Percentiles rank a stretch among this genome's conserved stretches.
Evolutionary conservation across 176 grass and related monocot genomes (phyloP).

Genomic region (maize (Zea mays)): DNA sequence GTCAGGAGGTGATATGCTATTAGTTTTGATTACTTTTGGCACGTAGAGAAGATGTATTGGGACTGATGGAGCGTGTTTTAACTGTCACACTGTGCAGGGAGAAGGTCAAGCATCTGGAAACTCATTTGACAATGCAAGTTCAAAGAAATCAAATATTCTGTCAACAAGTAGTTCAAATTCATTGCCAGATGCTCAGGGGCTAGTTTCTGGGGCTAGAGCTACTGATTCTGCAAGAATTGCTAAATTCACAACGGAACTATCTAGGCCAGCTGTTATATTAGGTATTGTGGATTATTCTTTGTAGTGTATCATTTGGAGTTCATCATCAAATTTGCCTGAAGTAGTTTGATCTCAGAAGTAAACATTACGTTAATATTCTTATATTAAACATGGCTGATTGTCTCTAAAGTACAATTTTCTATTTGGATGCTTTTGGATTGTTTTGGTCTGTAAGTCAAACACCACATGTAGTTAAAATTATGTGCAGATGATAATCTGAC

Average conservation of each 20-base stretch:
- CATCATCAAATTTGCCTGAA: background rate
- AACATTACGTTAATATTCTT: background rate
- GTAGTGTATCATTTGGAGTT: conserved; percentile 12
- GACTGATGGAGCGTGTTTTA: background rate
- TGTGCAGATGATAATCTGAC: conserved; percentile 6
- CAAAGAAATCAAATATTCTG: conserved; percentile 59
- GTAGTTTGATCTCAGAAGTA: background rate
- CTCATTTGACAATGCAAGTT: conserved; percentile 30
- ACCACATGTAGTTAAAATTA: background rate
- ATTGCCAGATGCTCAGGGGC: conserved; percentile 70
- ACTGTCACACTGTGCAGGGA: conserved; percentile 42
- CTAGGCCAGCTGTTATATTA: conserved; percentile 89
- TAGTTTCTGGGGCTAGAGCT: conserved; percentile 86
- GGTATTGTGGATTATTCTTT: conserved; percentile 46
- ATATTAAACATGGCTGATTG: background rate
- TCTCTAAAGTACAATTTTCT: background rate
- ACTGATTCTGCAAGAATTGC: conserved; percentile 87
- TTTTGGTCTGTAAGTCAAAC: conserved; percentile 21
- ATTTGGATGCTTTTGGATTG: background rate
- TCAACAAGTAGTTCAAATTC: conserved; percentile 54
- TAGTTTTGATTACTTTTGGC: conserved; percentile 22
- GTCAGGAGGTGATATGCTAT: conserved; percentile 51
- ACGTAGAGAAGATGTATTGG: background rate
- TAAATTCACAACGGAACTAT: conserved; percentile 84
- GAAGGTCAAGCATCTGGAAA: conserved; percentile 51